phyloP scores from a whole-genome alignment of 2,329 filamentous ascomycete genomes.

The Pseudovirgaria hyperparasitica region DNA sequence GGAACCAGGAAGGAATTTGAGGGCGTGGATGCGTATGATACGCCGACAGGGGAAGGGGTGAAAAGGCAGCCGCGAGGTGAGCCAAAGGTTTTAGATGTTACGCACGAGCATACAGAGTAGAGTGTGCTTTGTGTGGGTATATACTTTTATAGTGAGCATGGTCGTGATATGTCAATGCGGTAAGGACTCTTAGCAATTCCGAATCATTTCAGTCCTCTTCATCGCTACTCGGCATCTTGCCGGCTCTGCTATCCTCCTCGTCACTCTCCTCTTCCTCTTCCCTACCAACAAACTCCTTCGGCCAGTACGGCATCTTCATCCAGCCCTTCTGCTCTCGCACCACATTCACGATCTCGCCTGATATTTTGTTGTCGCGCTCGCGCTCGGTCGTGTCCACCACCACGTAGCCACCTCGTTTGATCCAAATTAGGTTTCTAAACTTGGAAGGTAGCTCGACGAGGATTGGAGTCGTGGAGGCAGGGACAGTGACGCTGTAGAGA shows the following conservation, averaged over 20 bases:
- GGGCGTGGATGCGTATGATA: conserved; percentile 12
- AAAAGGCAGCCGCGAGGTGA: background rate
- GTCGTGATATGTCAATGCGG: no score
- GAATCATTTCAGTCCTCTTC: conserved; percentile 35
- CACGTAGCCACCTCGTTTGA: conserved; percentile 79
- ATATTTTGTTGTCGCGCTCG: conserved; percentile 60
- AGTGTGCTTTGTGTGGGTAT: background rate
- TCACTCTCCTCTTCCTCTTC: conserved; percentile 43
- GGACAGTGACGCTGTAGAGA: conserved; percentile 66
- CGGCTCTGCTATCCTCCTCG: conserved; percentile 66
- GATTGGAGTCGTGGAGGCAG: conserved; percentile 46
- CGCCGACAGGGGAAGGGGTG: conserved; percentile 6
- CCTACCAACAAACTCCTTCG: conserved; percentile 5
- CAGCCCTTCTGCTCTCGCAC: conserved; percentile 84
- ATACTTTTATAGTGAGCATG: conserved; percentile 12
- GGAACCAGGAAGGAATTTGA: conserved; percentile 36
- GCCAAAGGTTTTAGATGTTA: background rate
- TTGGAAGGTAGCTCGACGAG: conserved; percentile 71
- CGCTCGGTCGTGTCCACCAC: conserved; percentile 60
- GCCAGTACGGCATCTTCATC: conserved; percentile 82
- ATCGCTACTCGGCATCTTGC: conserved; percentile 75
- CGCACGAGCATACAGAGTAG: conserved; percentile 20
- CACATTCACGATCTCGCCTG: conserved; percentile 84
- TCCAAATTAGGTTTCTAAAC: conserved; percentile 89
- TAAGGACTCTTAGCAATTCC: conserved; percentile 1